Percentiles rank a stretch among this genome's conserved stretches.
These are phyloP conservation scores for Populus tremula DNA, from an alignment of 345 rosid species.

Conservation along the genomic window DNA sequence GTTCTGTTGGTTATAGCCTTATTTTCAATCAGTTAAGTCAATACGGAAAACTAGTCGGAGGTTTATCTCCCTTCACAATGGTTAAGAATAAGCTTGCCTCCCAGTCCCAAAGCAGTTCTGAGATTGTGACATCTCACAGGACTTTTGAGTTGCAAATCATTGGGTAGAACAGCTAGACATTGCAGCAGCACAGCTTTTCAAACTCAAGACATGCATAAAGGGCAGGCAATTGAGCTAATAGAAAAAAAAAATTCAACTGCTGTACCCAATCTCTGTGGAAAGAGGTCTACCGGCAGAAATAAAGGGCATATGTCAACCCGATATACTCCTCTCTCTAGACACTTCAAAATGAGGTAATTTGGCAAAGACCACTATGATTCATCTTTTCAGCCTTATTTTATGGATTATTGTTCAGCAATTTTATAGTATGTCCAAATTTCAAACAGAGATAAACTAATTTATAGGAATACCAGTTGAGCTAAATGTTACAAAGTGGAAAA, in stretches of 20 bases:
- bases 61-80: background rate
- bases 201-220: background rate
- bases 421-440: background rate
- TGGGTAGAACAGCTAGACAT: background rate
- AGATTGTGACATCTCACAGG: background rate
- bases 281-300: background rate
- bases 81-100: background rate
- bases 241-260: background rate
- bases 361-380: background rate
- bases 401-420: background rate
- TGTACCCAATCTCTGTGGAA: background rate
- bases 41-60: background rate
- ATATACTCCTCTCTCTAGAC: background rate
- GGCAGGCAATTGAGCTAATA: background rate
- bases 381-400: background rate
- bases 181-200: background rate
- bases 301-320: background rate
- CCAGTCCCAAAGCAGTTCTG: background rate
- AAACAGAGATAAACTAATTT: background rate
- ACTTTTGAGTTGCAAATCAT: background rate
- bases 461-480: background rate
- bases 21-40: background rate
- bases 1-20: background rate
- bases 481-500: constrained; percentile 1
- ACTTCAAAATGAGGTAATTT: background rate